Evolutionary conservation across 164 flowering plant genomes (phyloP), one percentile per base, ranked within the genome.

Genomic region (Tetrastigma voinierianum): DNA sequence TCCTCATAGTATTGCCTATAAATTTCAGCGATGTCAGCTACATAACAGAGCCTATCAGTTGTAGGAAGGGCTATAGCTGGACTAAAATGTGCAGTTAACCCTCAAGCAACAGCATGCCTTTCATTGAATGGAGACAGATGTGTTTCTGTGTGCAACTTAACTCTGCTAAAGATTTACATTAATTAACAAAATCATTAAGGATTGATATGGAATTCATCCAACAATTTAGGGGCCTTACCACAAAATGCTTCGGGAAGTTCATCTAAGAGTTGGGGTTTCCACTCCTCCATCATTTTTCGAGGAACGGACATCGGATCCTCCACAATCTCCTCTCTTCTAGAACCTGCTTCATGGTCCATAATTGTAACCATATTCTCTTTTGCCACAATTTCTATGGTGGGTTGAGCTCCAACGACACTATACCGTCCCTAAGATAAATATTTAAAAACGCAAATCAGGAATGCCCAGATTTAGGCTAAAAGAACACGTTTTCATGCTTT

Each of bases 371-470:
- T 54, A 70, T 88, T 87, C 69, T 81, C 92, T 66, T 88, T 90
- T 0, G 97, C 96, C 21, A 92, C 88, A 59, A 92, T 80, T 72
- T 92, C 97, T 70, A 90, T 81, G 0, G 82, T 74, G 2, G 97
- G 97, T 64, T 90, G 92, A 70, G 97, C 94, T 67, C 97, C 97
- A 74, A 90, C 55, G 13, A 92, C 87, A 74, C 97, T 92, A 77
- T 85, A 92, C 24, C 97, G 77, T 60, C 97, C 92, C 95, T 91
- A 59, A 59, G 54, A 81, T 19, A 65, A 65, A 76, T 24, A 13
- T 2, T 48, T 10, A 23, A 53, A 19, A 70, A 17, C 69, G 49
- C 12, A 25, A 46, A n/a, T 14, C 9, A 51, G 43, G 52, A 47
- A 24, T 6, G 17, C 9, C 24, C 43, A 45, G 17, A 25, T 2